phyloP scores from a whole-genome alignment of 148 eudicot species.

The Bassia scoparia region DNA sequence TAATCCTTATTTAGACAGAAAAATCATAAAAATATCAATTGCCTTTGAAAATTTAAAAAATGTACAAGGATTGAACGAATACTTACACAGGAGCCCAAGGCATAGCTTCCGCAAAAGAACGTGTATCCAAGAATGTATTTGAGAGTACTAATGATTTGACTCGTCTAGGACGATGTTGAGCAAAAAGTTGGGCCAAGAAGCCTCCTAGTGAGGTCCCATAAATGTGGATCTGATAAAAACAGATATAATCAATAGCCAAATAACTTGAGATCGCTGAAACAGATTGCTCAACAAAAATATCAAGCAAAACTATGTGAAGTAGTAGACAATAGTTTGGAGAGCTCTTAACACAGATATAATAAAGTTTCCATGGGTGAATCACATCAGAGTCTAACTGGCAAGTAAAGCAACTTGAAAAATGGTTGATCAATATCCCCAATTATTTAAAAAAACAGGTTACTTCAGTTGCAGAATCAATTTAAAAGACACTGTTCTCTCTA shows the following conservation, averaged over 20 bases:
- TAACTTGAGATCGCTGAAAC: conserved; percentile 13
- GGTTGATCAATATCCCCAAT: not conserved
- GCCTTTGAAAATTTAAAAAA: not conserved
- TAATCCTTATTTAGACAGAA: too few relatives aligned
- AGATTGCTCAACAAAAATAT: conserved; percentile 1
- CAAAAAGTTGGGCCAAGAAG: conserved; percentile 89
- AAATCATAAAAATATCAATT: too few relatives aligned
- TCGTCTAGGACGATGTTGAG: conserved; percentile 92
- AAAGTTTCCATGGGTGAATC: too few relatives aligned
- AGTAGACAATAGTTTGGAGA: not conserved
- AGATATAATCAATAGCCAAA: not conserved
- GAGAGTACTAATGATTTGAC: conserved; percentile 88
- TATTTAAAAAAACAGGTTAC: not conserved
- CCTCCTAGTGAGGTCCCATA: conserved; percentile 98
- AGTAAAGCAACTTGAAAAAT: too few relatives aligned
- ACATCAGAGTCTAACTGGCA: too few relatives aligned
- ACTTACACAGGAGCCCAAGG: conserved; percentile 99
- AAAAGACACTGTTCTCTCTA: not conserved
- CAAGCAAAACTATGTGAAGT: not conserved
- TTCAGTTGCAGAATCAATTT: not conserved
- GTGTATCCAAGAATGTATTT: conserved; percentile 89
- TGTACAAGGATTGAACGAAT: not conserved
- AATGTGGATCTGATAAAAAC: conserved; percentile 68
- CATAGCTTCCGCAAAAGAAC: conserved; percentile 70
- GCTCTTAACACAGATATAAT: too few relatives aligned